phyloP scores from a whole-genome alignment of 176 grass and related monocot species.

The Themeda triandra region DNA sequence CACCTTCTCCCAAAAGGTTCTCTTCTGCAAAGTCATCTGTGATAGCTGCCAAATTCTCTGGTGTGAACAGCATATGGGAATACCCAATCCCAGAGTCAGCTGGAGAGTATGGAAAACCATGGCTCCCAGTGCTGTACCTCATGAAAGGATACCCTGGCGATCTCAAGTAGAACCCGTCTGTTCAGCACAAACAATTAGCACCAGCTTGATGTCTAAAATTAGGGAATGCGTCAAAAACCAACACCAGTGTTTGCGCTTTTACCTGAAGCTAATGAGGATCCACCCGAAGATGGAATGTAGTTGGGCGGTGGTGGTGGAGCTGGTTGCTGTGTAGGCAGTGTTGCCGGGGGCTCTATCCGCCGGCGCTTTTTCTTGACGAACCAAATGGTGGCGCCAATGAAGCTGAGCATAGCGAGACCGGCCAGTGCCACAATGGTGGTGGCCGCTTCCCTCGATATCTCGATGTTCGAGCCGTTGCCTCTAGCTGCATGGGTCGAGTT shows the following conservation, averaged over 20 bases:
- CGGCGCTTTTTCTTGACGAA: slow-evolving; percentile 70
- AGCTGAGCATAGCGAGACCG: slow-evolving; percentile 49
- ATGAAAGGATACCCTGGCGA: slow-evolving; percentile 67
- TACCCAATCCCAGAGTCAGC: slow-evolving; percentile 58
- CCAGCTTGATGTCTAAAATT: slow-evolving; percentile 6
- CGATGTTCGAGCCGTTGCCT: slow-evolving; percentile 39
- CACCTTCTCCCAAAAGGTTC: slow-evolving; percentile 76
- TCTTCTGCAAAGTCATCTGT: slow-evolving; percentile 62
- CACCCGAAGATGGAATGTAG: slow-evolving; percentile 39
- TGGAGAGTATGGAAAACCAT: slow-evolving; percentile 56
- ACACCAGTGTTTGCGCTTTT: background rate
- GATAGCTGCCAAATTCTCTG: slow-evolving; percentile 64
- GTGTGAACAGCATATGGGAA: slow-evolving; percentile 66
- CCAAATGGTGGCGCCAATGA: slow-evolving; percentile 40
- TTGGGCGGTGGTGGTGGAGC: slow-evolving; percentile 43
- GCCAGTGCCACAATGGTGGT: slow-evolving; percentile 47
- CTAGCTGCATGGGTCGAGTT: slow-evolving; percentile 33
- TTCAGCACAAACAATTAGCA: slow-evolving; percentile 24
- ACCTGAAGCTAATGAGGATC: slow-evolving; percentile 63
- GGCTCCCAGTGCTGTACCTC: slow-evolving; percentile 53
- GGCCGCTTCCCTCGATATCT: slow-evolving; percentile 54
- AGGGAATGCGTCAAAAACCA: background rate
- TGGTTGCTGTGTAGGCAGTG: slow-evolving; percentile 38
- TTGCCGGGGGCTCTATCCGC: slow-evolving; percentile 12
- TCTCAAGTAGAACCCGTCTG: slow-evolving; percentile 52